These are phyloP conservation scores for Torrubiellomyces zombiae DNA, from an alignment of 2,329 filamentous ascomycete genomes.

Conservation along the genomic window DNA sequence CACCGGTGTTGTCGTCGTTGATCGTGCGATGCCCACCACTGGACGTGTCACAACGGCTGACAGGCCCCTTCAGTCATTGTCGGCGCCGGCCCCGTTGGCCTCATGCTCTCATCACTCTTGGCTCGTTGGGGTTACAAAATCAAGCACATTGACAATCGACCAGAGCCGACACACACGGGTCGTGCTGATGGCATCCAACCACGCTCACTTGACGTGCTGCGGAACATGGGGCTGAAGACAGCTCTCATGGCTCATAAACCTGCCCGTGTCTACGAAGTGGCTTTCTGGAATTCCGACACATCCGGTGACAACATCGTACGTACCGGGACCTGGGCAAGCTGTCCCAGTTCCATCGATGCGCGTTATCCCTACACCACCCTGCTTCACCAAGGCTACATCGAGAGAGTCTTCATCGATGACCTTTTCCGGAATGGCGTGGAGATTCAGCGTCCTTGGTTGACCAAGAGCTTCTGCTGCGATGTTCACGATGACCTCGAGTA, in stretches of 20 bases:
- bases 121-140: constrained; percentile 89
- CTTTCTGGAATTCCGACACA: constrained; percentile 51
- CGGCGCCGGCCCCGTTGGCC: constrained; percentile 75
- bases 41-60: too few relatives aligned
- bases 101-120: constrained; percentile 75
- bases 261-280: constrained; percentile 67
- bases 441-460: constrained; percentile 49
- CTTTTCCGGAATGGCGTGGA: constrained; percentile 42
- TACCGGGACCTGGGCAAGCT: constrained; percentile 69
- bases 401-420: constrained; percentile 52
- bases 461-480: constrained; percentile 43
- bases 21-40: too few relatives aligned
- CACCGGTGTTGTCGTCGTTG: too few relatives aligned
- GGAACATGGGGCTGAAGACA: constrained; percentile 80
- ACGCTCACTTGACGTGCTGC: constrained; percentile 68
- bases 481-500: constrained; percentile 43
- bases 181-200: constrained; percentile 88
- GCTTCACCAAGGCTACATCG: constrained; percentile 55
- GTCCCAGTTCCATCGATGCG: constrained; percentile 65
- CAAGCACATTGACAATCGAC: constrained; percentile 84
- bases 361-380: constrained; percentile 56
- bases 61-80: constrained; percentile 50
- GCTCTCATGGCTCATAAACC: constrained; percentile 77
- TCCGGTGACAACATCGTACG: constrained; percentile 42
- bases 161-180: constrained; percentile 70